Base-by-base conservation (phyloP, 805 yeast species). In the Vanderwaltozyma tropicalis region DNA sequence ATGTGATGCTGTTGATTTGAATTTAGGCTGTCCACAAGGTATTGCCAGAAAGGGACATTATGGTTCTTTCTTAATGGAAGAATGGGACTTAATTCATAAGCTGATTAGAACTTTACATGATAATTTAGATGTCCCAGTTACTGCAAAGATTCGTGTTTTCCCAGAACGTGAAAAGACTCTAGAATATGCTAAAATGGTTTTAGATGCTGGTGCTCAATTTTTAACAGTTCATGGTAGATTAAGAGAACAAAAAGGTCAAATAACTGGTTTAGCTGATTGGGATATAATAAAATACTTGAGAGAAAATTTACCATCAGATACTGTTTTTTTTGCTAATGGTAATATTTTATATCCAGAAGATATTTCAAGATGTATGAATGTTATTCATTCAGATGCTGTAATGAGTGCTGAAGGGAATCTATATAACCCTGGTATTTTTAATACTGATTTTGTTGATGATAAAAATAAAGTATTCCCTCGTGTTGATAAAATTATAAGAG, bases 351-450 rank as follows among this genome's bases (percentile, higher is more conserved):
- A 92, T 52, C 84, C 94, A 0, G 82, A 79, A 31, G 97, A 92
- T 56, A 66, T 89, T 18, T 67, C 68, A 1, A 68, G 92, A 43
- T 82, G 96, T 56, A 55, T 76, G 31, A 68, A 67, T 2, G 70
- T 64, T 8, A 75, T 85, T 4, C 64, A 63, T 1, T 82, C 92
- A 45, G 96, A 92, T 61, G 95, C 87, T 0, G 92, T 92, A 14
- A 92, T 92, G 98, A 79, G 94, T 30, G 98, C 98, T 1, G 99
- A 92, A 59, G 96, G 96, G 1, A 87, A 87, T 53, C 64, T 92
- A 26, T 83, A 79, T 62, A 92, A 92, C 51, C 99, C 99, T 0
- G 96, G 94, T 6, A 76, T 88, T 1, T 89, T 92, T 57, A 55
- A 62, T 27, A 47, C 55, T 5, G 53, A 49, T 11, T 37, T 41